Evolutionary conservation across 2,329 filamentous ascomycete species (phyloP).

Genomic region (Xylariaceae sp.): DNA sequence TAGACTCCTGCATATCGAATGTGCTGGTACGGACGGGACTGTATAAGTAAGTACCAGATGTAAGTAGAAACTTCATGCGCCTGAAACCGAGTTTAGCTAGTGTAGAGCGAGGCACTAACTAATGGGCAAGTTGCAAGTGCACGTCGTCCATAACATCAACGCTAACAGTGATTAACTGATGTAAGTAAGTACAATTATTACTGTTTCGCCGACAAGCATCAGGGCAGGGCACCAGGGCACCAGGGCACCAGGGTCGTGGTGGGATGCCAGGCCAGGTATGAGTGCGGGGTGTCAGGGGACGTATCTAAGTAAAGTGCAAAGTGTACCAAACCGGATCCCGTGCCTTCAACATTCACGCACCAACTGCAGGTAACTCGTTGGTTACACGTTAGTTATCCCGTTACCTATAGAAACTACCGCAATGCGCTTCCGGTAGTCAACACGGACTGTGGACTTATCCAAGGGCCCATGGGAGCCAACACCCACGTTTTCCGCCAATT

Average conservation of each 20-base stretch:
- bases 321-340: too few species aligned
- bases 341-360: not conserved
- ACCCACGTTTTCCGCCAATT: not conserved
- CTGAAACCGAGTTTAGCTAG: conserved; percentile 12
- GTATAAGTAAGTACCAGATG: conserved; percentile 1
- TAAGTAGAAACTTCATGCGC: not conserved
- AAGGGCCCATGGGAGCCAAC: not conserved
- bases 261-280: not conserved
- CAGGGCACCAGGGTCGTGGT: not conserved
- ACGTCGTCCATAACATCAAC: not conserved
- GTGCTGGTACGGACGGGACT: not conserved
- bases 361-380: not conserved
- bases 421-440: too few species aligned
- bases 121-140: conserved; percentile 7
- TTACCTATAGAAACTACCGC: not conserved
- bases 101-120: not conserved
- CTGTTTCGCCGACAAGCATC: too few species aligned
- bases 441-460: not conserved
- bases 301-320: not conserved
- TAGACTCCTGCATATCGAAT: conserved; percentile 10
- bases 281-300: conserved; percentile 1
- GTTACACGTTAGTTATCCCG: not conserved
- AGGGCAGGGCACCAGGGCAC: too few species aligned
- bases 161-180: too few species aligned
- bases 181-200: not conserved